phyloP scores from a whole-genome alignment of 495 filamentous ascomycete genomes.

The Neurospora sp. region DNA sequence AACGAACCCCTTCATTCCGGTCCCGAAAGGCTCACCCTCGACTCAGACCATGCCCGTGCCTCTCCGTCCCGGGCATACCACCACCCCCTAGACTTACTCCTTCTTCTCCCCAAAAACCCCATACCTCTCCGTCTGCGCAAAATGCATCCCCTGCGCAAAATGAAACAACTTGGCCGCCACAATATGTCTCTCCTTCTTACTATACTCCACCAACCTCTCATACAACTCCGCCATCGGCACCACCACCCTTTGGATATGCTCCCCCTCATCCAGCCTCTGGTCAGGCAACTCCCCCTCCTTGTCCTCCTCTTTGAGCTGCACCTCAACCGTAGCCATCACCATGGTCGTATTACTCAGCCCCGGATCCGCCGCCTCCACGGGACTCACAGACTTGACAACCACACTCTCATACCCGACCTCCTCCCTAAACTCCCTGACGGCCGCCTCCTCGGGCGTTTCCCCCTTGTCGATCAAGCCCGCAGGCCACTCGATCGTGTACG shows the following conservation, averaged over 20 bases:
- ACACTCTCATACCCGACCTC: slow-evolving; percentile 67
- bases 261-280: slow-evolving; percentile 68
- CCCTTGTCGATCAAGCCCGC: slow-evolving; percentile 72
- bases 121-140: slow-evolving; percentile 29
- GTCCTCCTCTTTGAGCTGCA: slow-evolving; percentile 47
- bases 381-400: slow-evolving; percentile 19
- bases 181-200: slow-evolving; percentile 23
- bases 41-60: neutral
- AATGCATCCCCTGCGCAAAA: slow-evolving; percentile 34
- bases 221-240: slow-evolving; percentile 53
- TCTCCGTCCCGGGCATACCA: neutral
- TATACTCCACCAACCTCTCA: slow-evolving; percentile 35
- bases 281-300: slow-evolving; percentile 34
- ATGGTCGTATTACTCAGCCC: slow-evolving; percentile 81
- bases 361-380: slow-evolving; percentile 33
- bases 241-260: slow-evolving; percentile 74
- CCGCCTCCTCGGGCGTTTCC: slow-evolving; percentile 68
- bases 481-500: slow-evolving; percentile 70
- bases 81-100: neutral
- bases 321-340: slow-evolving; percentile 66
- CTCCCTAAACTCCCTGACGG: slow-evolving; percentile 76
- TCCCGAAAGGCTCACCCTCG: no score
- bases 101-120: slow-evolving; percentile 6
- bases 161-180: slow-evolving; percentile 36
- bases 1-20: no score